A percentile compares a stretch with the other conserved stretches of the same genome.
These are phyloP conservation scores for Yamadazyma trypodendri DNA, from an alignment of 1,139 yeast species.

Conservation along the genomic window DNA sequence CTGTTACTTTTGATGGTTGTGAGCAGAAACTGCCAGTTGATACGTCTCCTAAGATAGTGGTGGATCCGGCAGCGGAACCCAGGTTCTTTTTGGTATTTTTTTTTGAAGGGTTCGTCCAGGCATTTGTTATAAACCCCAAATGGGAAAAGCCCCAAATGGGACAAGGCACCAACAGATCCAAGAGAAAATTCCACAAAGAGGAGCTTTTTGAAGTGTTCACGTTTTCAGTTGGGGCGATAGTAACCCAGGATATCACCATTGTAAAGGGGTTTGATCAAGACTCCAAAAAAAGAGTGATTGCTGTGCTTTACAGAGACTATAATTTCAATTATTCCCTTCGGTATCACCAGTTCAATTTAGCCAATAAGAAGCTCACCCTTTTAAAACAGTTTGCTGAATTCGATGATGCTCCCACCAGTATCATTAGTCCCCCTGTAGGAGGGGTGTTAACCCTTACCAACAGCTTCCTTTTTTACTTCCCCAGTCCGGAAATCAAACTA, in stretches of 20 bases:
- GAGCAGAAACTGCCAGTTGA: conserved; percentile 33
- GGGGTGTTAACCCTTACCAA: conserved; percentile 34
- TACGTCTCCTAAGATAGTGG: conserved; percentile 21
- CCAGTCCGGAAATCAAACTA: conserved; percentile 16
- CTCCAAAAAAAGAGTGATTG: conserved; percentile 16
- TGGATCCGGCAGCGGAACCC: conserved; percentile 15
- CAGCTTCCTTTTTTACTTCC: conserved; percentile 32
- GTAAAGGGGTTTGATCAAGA: conserved; percentile 3
- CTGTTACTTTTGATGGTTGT: conserved; percentile 19
- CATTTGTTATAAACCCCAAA: conserved; percentile 17
- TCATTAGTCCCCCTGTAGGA: conserved; percentile 24
- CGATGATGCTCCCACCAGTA: conserved; percentile 30
- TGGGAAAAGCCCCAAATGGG: conserved; percentile 7
- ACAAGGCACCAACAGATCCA: conserved; percentile 5
- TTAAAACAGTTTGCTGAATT: conserved; percentile 35
- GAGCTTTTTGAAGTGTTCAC: conserved; percentile 16
- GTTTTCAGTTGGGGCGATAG: conserved; percentile 29
- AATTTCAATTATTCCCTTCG: conserved; percentile 34
- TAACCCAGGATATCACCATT: conserved; percentile 23
- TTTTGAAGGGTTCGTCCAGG: conserved; percentile 31
- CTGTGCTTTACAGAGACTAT: conserved; percentile 37
- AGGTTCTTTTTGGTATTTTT: conserved; percentile 25
- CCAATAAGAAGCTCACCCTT: conserved; percentile 13
- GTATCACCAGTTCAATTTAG: conserved; percentile 21
- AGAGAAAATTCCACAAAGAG: conserved; percentile 11